phyloP scores from a whole-genome alignment of 495 filamentous ascomycete species.

The Ascodesmis nigricans region DNA sequence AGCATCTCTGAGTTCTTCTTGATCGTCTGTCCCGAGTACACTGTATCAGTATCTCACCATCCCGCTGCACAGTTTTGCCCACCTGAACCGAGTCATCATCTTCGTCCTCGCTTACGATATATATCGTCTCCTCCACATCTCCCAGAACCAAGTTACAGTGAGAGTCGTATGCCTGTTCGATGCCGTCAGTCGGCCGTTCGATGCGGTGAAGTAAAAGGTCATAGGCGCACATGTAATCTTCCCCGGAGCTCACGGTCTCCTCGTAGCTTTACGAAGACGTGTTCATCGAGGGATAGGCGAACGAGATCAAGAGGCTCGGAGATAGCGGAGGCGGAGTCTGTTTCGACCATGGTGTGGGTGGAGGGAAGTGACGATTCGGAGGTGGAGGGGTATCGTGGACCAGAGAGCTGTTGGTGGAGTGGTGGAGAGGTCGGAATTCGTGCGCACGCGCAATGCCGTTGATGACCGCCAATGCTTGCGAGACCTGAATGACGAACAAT shows the following conservation, averaged over 20 bases:
- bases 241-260: constrained; percentile 92
- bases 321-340: constrained; percentile 11
- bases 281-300: constrained; percentile 76
- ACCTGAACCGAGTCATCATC: constrained; percentile 50
- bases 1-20: constrained; percentile 97
- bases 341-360: constrained; percentile 18
- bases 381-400: no score
- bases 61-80: constrained; percentile 15
- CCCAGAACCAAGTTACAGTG: constrained; percentile 97
- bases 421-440: no score
- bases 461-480: no score
- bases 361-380: no score
- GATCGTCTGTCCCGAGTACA: constrained; percentile 39
- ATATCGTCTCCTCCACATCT: constrained; percentile 93
- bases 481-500: no score
- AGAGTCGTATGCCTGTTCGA: constrained; percentile 81
- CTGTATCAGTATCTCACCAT: constrained; percentile 1
- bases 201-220: constrained; percentile 7
- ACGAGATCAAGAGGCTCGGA: constrained; percentile 55
- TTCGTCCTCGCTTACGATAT: constrained; percentile 67
- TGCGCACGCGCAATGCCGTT: no score
- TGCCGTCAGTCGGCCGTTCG: constrained; percentile 4
- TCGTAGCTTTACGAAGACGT: constrained; percentile 89
- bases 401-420: no score
- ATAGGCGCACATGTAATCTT: constrained; percentile 55